Conservation (phyloP, 164 flowering plant genomes). For the Stephania yunnanensis region DNA sequence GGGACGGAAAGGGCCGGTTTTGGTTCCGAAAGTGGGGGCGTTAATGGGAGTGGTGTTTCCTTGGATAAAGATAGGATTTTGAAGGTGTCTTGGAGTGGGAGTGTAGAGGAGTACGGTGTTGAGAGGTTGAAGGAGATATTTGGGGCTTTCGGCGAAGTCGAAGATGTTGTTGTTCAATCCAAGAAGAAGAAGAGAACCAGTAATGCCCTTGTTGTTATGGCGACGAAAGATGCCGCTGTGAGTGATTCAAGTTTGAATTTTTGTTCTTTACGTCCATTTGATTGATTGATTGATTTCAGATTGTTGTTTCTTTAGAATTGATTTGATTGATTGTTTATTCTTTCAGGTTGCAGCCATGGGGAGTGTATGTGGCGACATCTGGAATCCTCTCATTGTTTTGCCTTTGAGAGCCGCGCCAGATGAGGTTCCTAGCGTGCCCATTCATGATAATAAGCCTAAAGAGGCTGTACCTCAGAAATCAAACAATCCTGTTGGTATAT, state of each 20-base stretch:
- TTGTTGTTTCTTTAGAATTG: not conserved
- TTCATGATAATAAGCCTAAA: slow-evolving; percentile 5
- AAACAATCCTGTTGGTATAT: slow-evolving; percentile 52
- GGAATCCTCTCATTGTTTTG: slow-evolving; percentile 64
- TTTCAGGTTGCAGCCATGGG: slow-evolving; percentile 61
- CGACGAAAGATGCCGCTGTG: slow-evolving; percentile 64
- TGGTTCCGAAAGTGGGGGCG: too few relatives aligned
- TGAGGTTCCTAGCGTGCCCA: slow-evolving; percentile 21
- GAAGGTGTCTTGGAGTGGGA: slow-evolving; percentile 75
- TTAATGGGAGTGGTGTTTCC: slow-evolving; percentile 12
- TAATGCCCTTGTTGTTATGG: slow-evolving; percentile 80
- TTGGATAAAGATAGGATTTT: slow-evolving; percentile 57
- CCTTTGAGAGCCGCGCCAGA: slow-evolving; percentile 37
- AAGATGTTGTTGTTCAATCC: slow-evolving; percentile 59
- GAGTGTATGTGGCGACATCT: slow-evolving; percentile 45
- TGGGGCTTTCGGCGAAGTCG: slow-evolving; percentile 66
- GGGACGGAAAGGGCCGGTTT: slow-evolving; percentile 9
- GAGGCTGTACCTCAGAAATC: slow-evolving; percentile 28
- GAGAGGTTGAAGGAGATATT: slow-evolving; percentile 51
- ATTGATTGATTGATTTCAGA: not conserved
- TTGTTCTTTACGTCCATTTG: not conserved
- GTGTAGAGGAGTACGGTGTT: slow-evolving; percentile 47
- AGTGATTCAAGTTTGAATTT: slow-evolving; percentile 18
- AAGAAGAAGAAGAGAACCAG: slow-evolving; percentile 46
- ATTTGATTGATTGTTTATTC: slow-evolving; percentile 1